These are phyloP conservation scores for Aaosphaeria pasadenensis DNA, from an alignment of 2,329 filamentous ascomycete genomes.

Conservation along the genomic window DNA sequence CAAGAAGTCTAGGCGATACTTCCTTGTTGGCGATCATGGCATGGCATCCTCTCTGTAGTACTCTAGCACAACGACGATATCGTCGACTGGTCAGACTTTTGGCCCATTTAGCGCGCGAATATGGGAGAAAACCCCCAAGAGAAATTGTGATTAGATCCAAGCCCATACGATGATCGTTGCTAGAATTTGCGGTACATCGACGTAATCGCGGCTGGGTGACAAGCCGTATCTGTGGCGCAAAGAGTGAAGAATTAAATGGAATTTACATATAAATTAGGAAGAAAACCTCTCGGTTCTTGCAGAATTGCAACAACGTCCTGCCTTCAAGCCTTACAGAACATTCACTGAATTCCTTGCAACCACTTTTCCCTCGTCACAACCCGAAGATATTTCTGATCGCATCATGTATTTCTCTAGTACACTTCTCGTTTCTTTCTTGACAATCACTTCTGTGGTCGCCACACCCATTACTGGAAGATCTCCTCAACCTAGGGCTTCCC, in stretches of 20 bases:
- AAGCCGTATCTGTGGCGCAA: not conserved
- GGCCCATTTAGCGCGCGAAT: not conserved
- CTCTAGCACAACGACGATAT: not conserved
- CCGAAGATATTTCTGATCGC: not conserved
- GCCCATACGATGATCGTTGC: not conserved
- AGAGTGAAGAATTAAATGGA: not conserved
- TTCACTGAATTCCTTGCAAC: not conserved
- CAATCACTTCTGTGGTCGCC: conserved; percentile 22
- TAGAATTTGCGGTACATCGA: not conserved
- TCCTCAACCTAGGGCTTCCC: conserved; percentile 11
- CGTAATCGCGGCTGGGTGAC: not conserved
- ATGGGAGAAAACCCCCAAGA: not conserved
- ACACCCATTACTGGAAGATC: conserved; percentile 9
- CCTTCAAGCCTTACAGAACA: no score
- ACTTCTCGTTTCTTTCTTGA: not conserved
- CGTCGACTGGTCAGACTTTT: not conserved
- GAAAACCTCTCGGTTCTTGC: not conserved
- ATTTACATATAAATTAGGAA: not conserved
- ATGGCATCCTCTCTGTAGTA: conserved; percentile 5
- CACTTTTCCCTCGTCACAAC: conserved; percentile 6
- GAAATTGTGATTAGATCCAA: not conserved
- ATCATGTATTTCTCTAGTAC: not conserved
- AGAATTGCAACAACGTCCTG: not conserved
- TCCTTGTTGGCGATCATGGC: conserved; percentile 17
- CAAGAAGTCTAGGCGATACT: conserved; percentile 24